Percentiles rank a stretch among this genome's conserved stretches.
These are phyloP conservation scores for Hypoxylon crocopeplum DNA, from an alignment of 495 filamentous ascomycete species.

Conservation along the genomic window DNA sequence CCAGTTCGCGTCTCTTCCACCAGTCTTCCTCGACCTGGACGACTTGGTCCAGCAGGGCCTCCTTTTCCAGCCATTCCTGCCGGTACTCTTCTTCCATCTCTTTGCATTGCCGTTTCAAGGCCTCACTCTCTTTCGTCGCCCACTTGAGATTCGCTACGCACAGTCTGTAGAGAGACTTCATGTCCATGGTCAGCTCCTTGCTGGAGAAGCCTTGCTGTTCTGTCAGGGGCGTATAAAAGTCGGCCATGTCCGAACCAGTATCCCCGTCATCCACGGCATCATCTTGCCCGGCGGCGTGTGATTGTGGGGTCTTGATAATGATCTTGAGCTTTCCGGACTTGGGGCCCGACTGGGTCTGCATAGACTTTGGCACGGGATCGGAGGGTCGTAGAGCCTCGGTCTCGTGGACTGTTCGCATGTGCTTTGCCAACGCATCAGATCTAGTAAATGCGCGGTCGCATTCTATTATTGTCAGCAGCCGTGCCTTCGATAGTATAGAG, in stretches of 20 bases:
- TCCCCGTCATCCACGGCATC: constrained; percentile 60
- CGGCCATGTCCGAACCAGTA: constrained; percentile 54
- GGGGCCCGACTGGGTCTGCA: constrained; percentile 57
- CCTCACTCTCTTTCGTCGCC: constrained; percentile 73
- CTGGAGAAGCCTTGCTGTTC: constrained; percentile 72
- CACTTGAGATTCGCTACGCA: constrained; percentile 81
- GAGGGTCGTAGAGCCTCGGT: constrained; percentile 88
- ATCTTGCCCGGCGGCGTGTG: constrained; percentile 61
- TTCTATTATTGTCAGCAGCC: constrained; percentile 61
- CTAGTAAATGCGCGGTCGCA: constrained; percentile 97
- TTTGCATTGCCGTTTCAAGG: constrained; percentile 68
- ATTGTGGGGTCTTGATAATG: constrained; percentile 61
- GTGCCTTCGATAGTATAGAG: neutral
- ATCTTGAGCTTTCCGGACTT: constrained; percentile 72
- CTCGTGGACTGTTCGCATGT: constrained; percentile 98
- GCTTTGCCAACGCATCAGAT: constrained; percentile 95
- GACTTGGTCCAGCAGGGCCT: constrained; percentile 65
- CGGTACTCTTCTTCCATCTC: constrained; percentile 69
- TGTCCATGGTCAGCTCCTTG: constrained; percentile 72
- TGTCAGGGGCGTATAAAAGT: constrained; percentile 57
- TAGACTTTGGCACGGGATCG: constrained; percentile 83
- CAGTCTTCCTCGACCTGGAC: constrained; percentile 59
- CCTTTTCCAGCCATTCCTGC: constrained; percentile 86
- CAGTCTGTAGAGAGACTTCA: constrained; percentile 72
- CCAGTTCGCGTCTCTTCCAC: constrained; percentile 51